Percentiles rank a stretch among this genome's conserved stretches.
Evolutionary conservation across 148 eudicot genomes (phyloP).

Genomic region (Oxyria digyna): DNA sequence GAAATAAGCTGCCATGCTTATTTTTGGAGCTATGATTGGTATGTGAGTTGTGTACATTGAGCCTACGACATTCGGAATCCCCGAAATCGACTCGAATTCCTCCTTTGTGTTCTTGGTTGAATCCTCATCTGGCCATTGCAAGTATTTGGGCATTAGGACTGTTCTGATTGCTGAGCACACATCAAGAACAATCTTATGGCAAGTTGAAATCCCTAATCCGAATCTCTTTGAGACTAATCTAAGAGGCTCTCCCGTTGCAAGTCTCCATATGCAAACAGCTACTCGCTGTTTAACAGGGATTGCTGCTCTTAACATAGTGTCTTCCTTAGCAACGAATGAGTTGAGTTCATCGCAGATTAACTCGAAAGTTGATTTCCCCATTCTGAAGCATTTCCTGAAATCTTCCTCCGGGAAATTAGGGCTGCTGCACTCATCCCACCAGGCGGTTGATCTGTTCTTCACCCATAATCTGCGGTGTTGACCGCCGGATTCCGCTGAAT

Average conservation of each 20-base stretch:
- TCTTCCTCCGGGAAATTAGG: slow-evolving; percentile 63
- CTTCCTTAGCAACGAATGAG: slow-evolving; percentile 64
- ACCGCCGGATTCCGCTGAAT: slow-evolving; percentile 8
- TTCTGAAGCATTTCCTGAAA: slow-evolving; percentile 53
- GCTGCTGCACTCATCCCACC: slow-evolving; percentile 87
- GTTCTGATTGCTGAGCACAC: slow-evolving; percentile 73
- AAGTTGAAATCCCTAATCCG: slow-evolving; percentile 88
- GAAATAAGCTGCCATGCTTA: slow-evolving; percentile 78
- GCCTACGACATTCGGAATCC: slow-evolving; percentile 77
- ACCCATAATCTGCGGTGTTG: slow-evolving; percentile 77
- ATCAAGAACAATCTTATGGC: slow-evolving; percentile 84
- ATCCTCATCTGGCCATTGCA: slow-evolving; percentile 68
- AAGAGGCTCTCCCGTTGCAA: slow-evolving; percentile 87
- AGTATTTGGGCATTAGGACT: slow-evolving; percentile 73
- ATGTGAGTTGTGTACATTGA: slow-evolving; percentile 87
- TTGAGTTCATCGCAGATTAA: slow-evolving; percentile 64
- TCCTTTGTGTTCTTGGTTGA: slow-evolving; percentile 25
- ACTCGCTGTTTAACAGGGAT: slow-evolving; percentile 82
- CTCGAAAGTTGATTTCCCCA: slow-evolving; percentile 76
- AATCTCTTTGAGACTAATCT: slow-evolving; percentile 70
- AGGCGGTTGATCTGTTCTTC: slow-evolving; percentile 60
- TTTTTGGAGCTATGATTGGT: slow-evolving; percentile 88
- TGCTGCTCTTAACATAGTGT: slow-evolving; percentile 68
- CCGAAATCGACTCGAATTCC: slow-evolving; percentile 47
- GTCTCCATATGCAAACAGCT: slow-evolving; percentile 78